Conservation (phyloP, 169 alveolate genomes). For the Eimeria brunetti region DNA sequence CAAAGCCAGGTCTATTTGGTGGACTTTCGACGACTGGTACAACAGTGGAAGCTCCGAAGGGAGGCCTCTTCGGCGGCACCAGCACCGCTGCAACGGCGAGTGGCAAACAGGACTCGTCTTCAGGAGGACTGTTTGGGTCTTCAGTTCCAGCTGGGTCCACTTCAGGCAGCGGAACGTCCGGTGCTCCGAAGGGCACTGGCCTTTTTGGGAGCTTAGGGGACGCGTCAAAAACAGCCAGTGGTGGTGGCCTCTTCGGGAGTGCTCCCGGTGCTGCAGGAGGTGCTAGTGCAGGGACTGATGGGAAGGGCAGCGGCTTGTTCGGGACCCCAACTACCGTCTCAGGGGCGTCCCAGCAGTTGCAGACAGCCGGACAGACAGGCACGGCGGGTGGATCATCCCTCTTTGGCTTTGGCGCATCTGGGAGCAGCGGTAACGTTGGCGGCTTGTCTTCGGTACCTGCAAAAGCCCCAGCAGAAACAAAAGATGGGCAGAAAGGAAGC, state of each 20-base stretch:
- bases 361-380: constrained; percentile 38
- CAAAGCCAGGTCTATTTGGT: constrained; percentile 53
- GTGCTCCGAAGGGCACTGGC: constrained; percentile 36
- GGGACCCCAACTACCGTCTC: constrained; percentile 28
- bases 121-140: constrained; percentile 23
- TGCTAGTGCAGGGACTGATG: constrained; percentile 25
- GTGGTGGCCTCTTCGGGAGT: constrained; percentile 53
- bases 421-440: constrained; percentile 26
- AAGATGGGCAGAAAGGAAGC: constrained; percentile 46
- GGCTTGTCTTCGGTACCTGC: neutral
- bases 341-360: constrained; percentile 9
- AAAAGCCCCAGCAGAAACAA: constrained; percentile 19
- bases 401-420: constrained; percentile 21
- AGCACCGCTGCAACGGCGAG: constrained; percentile 17
- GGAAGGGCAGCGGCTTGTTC: constrained; percentile 63
- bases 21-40: constrained; percentile 27
- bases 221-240: constrained; percentile 38
- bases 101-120: constrained; percentile 15
- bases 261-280: constrained; percentile 17
- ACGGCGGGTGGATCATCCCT: neutral
- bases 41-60: constrained; percentile 36
- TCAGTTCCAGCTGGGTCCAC: neutral
- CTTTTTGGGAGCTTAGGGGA: constrained; percentile 62
- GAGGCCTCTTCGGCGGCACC: constrained; percentile 29
- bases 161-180: neutral